A percentile compares a stretch with the other conserved stretches of the same genome.
phyloP scores from a whole-genome alignment of 352 stramenopile genomes.

The Globisporangium spinosum region DNA sequence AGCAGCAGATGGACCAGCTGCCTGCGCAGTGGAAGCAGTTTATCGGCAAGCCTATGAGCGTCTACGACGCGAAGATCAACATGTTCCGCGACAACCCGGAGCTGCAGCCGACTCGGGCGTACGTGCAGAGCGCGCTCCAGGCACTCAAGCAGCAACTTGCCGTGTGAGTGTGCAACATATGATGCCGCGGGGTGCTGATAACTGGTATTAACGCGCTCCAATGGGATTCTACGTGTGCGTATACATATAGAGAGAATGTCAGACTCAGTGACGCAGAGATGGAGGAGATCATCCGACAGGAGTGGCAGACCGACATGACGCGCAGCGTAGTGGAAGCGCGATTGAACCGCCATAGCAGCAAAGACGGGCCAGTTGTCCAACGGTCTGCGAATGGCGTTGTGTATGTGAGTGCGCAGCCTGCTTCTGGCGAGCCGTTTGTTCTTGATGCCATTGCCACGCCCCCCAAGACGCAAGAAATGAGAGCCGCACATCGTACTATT shows the following conservation, averaged over 20 bases:
- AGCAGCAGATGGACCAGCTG: conserved; percentile 52
- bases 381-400: conserved; percentile 52
- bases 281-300: conserved; percentile 41
- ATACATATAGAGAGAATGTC: conserved; percentile 19
- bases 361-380: conserved; percentile 46
- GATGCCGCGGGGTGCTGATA: neutral
- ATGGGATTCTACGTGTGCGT: neutral
- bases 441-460: conserved; percentile 35
- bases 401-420: conserved; percentile 32
- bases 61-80: conserved; percentile 61
- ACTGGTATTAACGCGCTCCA: neutral
- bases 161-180: conserved; percentile 19
- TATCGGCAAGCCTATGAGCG: conserved; percentile 44
- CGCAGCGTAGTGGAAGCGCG: conserved; percentile 45
- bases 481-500: neutral
- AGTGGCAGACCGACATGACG: conserved; percentile 65
- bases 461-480: conserved; percentile 17
- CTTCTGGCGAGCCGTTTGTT: conserved; percentile 20
- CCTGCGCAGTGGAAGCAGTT: conserved; percentile 41
- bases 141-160: conserved; percentile 40
- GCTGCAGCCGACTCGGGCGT: conserved; percentile 43
- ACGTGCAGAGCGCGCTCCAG: conserved; percentile 35
- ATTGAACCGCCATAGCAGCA: conserved; percentile 58
- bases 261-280: conserved; percentile 43
- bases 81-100: conserved; percentile 55